Percentiles rank a stretch among this genome's conserved stretches.
Evolutionary conservation across 1,139 yeast genomes (phyloP).

Genomic region (Hyphopichia fennica): DNA sequence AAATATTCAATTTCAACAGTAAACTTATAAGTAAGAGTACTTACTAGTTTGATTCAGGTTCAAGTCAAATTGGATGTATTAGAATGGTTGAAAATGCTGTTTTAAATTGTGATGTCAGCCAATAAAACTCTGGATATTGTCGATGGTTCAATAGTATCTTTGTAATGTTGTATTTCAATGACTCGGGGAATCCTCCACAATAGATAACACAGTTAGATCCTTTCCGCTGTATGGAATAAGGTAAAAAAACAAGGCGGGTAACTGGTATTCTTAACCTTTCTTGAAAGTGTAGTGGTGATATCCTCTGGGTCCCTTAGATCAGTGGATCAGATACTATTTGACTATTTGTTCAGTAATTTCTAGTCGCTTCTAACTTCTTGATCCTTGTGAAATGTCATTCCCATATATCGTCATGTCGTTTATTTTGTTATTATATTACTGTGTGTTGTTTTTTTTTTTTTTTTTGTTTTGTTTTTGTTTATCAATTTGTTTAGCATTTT

Average conservation of each 20-base stretch:
- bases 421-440: neutral
- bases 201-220: too few relatives aligned
- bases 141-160: too few relatives aligned
- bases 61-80: neutral
- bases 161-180: too few relatives aligned
- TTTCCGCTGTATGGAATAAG: too few relatives aligned
- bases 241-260: too few relatives aligned
- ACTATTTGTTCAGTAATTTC: too few relatives aligned
- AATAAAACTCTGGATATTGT: neutral
- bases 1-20: neutral
- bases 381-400: neutral
- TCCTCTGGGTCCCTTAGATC: too few relatives aligned
- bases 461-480: neutral
- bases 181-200: too few relatives aligned
- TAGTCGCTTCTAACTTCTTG: too few relatives aligned
- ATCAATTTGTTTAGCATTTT: neutral
- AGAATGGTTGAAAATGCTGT: neutral
- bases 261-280: too few relatives aligned
- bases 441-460: neutral
- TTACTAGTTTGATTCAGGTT: neutral
- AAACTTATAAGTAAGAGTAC: neutral
- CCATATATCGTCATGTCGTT: constrained; percentile 1
- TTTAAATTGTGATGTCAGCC: neutral
- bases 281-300: too few relatives aligned
- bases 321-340: too few relatives aligned